phyloP scores from a whole-genome alignment of 2,329 filamentous ascomycete species.

The Berkeleyomyces rouxiae region DNA sequence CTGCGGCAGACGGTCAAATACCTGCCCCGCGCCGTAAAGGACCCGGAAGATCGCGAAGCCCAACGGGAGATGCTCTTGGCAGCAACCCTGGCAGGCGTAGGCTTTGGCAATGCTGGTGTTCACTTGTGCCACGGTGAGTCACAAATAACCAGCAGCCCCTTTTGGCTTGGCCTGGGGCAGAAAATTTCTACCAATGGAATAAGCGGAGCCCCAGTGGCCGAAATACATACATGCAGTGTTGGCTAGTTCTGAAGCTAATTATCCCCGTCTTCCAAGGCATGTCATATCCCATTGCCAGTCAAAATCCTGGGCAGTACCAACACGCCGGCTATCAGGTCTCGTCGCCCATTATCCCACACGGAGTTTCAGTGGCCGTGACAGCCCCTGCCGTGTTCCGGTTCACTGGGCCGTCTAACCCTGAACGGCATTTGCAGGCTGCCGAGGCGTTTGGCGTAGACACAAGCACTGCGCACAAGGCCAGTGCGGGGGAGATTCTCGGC shows the following conservation, averaged over 20 bases:
- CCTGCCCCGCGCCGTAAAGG: conserved; percentile 67
- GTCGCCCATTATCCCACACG: conserved; percentile 76
- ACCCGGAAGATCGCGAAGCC: conserved; percentile 83
- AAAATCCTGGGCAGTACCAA: conserved; percentile 71
- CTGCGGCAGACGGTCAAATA: conserved; percentile 77
- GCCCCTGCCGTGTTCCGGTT: conserved; percentile 90
- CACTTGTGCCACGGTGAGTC: conserved; percentile 50
- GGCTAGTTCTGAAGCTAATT: neutral
- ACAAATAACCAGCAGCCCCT: neutral
- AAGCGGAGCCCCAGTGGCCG: neutral
- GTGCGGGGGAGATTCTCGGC: conserved; percentile 71
- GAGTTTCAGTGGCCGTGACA: conserved; percentile 85
- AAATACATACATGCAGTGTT: neutral
- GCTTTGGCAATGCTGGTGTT: conserved; percentile 94
- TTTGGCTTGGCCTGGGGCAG: neutral
- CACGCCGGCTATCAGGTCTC: conserved; percentile 73
- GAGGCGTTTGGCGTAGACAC: conserved; percentile 85
- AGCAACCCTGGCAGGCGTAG: conserved; percentile 83
- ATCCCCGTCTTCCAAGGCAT: conserved; percentile 40
- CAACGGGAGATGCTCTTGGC: conserved; percentile 93
- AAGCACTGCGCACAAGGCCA: conserved; percentile 71
- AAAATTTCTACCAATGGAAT: too few species aligned
- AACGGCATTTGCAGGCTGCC: conserved; percentile 76
- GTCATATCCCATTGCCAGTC: conserved; percentile 92
- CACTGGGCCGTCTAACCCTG: conserved; percentile 79